Percentiles rank a stretch among this genome's conserved stretches.
Conservation (phyloP, 2,329 filamentous ascomycete genomes). For the Fusarium longipes region DNA sequence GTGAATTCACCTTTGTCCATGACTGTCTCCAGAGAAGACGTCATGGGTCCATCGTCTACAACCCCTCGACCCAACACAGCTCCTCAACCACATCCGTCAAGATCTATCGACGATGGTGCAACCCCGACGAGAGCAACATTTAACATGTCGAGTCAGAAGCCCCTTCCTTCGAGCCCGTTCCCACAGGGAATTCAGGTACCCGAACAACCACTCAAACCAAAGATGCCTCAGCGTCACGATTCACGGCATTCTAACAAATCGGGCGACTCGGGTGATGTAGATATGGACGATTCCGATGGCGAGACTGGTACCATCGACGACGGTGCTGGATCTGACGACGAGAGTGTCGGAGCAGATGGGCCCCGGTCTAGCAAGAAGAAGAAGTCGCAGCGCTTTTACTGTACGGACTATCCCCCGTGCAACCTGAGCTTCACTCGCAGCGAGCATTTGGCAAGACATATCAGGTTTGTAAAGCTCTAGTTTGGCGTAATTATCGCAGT, state of each 20-base stretch:
- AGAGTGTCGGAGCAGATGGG: conserved; percentile 71
- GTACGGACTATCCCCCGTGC: conserved; percentile 93
- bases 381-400: conserved; percentile 96
- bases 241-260: conserved; percentile 72
- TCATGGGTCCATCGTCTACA: conserved; percentile 52
- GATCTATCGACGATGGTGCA: conserved; percentile 58
- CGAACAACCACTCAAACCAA: conserved; percentile 56
- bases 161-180: conserved; percentile 65
- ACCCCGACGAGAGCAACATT: conserved; percentile 74
- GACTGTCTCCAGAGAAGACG: conserved; percentile 50
- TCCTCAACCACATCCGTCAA: conserved; percentile 46
- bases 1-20: conserved; percentile 58
- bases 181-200: conserved; percentile 62
- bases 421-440: conserved; percentile 94
- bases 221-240: conserved; percentile 56
- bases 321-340: conserved; percentile 70
- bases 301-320: conserved; percentile 64
- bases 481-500: background rate
- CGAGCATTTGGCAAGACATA: conserved; percentile 94
- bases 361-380: conserved; percentile 89
- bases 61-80: conserved; percentile 54
- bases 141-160: conserved; percentile 61
- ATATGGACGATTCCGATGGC: conserved; percentile 80
- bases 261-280: conserved; percentile 74
- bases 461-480: conserved; percentile 69